These are phyloP conservation scores for Calamus simplicifolius DNA, from an alignment of 176 grass and related monocot genomes.

Conservation along the genomic window DNA sequence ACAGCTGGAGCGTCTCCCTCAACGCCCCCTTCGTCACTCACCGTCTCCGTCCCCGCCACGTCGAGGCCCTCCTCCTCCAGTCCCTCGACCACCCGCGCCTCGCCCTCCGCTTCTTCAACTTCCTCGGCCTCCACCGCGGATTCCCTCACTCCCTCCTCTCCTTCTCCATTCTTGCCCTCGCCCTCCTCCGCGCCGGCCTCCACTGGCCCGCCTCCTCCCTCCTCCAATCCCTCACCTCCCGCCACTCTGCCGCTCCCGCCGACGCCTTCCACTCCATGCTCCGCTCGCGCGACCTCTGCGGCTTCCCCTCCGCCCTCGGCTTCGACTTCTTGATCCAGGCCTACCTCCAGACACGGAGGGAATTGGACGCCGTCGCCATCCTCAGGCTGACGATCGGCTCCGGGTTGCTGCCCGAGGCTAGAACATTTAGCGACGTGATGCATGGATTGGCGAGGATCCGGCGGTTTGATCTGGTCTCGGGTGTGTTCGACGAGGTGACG, in stretches of 20 bases:
- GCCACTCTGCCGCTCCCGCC: not conserved
- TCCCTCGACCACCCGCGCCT: slow-evolving; percentile 5
- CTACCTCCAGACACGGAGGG: slow-evolving; percentile 36
- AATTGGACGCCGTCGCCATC: slow-evolving; percentile 31
- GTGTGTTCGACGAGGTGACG: slow-evolving; percentile 54
- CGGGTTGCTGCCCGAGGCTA: slow-evolving; percentile 19
- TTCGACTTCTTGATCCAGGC: slow-evolving; percentile 24
- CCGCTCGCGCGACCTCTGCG: slow-evolving; percentile 15
- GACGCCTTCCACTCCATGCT: slow-evolving; percentile 10
- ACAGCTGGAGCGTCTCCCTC: slow-evolving; percentile 13
- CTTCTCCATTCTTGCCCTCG: slow-evolving; percentile 16
- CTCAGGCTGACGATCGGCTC: slow-evolving; percentile 26
- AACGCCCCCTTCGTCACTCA: slow-evolving; percentile 8
- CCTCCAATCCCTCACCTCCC: slow-evolving; percentile 13
- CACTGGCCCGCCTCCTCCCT: slow-evolving; percentile 20
- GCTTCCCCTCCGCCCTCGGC: not conserved
- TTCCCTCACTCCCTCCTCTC: slow-evolving; percentile 21
- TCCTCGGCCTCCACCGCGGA: slow-evolving; percentile 18
- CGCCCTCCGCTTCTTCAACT: slow-evolving; percentile 19
- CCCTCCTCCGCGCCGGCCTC: slow-evolving; percentile 13
- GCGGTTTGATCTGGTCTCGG: slow-evolving; percentile 35
- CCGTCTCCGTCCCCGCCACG: slow-evolving; percentile 8
- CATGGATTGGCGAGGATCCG: slow-evolving; percentile 32
- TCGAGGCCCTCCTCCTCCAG: slow-evolving; percentile 16
- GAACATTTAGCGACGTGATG: slow-evolving; percentile 48